Conservation (phyloP, 257 asterid species). For the Salvia miltiorrhiza region DNA sequence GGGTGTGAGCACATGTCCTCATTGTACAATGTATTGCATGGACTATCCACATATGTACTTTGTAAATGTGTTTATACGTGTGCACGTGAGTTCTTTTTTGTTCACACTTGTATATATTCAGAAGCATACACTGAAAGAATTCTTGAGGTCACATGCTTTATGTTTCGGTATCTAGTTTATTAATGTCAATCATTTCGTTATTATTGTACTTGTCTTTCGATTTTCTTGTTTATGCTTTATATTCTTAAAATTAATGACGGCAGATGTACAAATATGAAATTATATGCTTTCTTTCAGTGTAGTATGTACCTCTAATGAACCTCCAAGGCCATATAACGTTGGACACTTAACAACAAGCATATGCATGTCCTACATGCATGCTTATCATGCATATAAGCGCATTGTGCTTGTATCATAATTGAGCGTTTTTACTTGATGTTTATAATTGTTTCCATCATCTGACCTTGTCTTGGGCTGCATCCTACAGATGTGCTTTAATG, state of each 20-base stretch:
- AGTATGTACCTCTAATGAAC: background rate
- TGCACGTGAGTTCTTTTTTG: background rate
- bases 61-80: background rate
- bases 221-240: background rate
- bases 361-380: background rate
- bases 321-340: background rate
- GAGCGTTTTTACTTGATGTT: background rate
- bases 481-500: conserved; percentile 77
- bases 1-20: background rate
- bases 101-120: background rate
- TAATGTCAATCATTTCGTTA: background rate
- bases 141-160: background rate
- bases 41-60: background rate
- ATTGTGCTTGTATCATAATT: background rate
- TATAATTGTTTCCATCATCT: background rate
- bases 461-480: conserved; percentile 16
- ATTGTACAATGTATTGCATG: background rate
- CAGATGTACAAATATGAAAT: background rate
- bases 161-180: background rate
- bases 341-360: background rate
- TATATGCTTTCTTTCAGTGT: background rate
- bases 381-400: background rate
- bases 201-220: background rate
- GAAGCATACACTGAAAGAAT: background rate
- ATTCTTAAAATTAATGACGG: background rate